Percentiles rank a stretch among this genome's conserved stretches.
Conservation (phyloP, 2,329 filamentous ascomycete genomes). For the Sporothrix brunneoviolacea region DNA sequence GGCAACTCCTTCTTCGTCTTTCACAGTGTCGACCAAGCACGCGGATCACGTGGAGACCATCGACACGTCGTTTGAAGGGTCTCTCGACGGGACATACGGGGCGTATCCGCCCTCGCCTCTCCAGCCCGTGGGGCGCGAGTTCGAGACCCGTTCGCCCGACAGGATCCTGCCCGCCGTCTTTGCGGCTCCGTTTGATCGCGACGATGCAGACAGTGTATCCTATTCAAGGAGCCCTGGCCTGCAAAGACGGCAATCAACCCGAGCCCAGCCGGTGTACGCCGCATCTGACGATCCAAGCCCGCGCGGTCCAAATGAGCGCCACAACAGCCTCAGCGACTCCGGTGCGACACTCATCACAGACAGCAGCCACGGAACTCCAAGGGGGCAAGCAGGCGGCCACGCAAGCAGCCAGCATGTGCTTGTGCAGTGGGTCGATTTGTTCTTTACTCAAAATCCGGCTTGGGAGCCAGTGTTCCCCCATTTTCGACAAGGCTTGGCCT, state of each 20-base stretch:
- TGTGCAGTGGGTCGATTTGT: conserved; percentile 14
- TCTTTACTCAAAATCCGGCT: conserved; percentile 4
- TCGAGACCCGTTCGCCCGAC: background rate
- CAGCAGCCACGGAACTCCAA: no score
- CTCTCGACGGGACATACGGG: background rate
- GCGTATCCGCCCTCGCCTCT: background rate
- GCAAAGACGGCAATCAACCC: background rate
- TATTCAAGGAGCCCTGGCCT: no score
- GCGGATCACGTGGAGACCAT: no score
- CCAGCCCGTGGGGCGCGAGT: background rate
- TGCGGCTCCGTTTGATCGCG: background rate
- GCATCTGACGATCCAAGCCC: background rate
- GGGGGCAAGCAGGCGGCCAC: background rate
- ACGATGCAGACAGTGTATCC: background rate
- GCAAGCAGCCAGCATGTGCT: conserved; percentile 8
- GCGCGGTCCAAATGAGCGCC: background rate
- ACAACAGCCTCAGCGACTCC: background rate
- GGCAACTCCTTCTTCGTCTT: background rate
- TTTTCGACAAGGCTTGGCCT: conserved; percentile 7
- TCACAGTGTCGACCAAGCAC: no score
- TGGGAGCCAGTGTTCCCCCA: conserved; percentile 11
- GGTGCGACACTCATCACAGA: background rate
- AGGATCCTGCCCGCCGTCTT: background rate
- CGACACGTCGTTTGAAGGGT: background rate
- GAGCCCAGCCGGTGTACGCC: background rate